phyloP scores from a whole-genome alignment of 495 filamentous ascomycete genomes.

The Daldinia concentrica region DNA sequence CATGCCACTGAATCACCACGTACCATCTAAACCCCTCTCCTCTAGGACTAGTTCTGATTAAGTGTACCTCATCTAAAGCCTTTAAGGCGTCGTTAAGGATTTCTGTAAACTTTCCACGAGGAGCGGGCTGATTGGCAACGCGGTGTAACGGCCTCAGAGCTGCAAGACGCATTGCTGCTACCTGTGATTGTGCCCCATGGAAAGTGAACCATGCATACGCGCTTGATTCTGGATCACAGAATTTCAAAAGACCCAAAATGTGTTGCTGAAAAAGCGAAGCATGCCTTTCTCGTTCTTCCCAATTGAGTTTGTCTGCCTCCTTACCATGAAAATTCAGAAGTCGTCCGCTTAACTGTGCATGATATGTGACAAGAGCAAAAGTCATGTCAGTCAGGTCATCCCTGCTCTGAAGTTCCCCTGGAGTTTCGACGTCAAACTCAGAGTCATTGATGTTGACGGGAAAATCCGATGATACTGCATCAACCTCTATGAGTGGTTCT shows the following conservation, averaged over 20 bases:
- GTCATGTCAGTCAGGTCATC: conserved; percentile 24
- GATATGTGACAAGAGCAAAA: conserved; percentile 27
- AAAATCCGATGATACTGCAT: conserved; percentile 1
- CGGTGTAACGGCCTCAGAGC: conserved; percentile 13
- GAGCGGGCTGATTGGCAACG: not conserved
- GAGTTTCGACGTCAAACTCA: conserved; percentile 23
- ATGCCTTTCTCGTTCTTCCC: conserved; percentile 10
- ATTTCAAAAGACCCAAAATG: conserved; percentile 13
- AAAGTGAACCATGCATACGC: conserved; percentile 33
- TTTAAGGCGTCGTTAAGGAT: conserved; percentile 6
- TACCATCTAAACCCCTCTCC: conserved; percentile 35
- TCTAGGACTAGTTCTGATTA: conserved; percentile 21
- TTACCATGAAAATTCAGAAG: conserved; percentile 16
- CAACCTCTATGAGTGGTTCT: conserved; percentile 11
- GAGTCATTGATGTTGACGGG: conserved; percentile 22
- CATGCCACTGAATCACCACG: conserved; percentile 18
- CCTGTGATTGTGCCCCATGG: conserved; percentile 18
- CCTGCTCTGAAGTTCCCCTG: not conserved
- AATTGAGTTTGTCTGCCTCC: not conserved
- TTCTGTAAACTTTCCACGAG: not conserved
- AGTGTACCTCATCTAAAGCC: conserved; percentile 25
- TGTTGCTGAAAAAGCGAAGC: conserved; percentile 19
- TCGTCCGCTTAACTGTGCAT: conserved; percentile 15
- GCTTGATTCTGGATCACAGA: conserved; percentile 34
- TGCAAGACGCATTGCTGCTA: conserved; percentile 22